Evolutionary conservation across 768 basidiomycete genomes (phyloP), one percentile per base, ranked within the genome.

Genomic region (Kwoniella mangroviensis): DNA sequence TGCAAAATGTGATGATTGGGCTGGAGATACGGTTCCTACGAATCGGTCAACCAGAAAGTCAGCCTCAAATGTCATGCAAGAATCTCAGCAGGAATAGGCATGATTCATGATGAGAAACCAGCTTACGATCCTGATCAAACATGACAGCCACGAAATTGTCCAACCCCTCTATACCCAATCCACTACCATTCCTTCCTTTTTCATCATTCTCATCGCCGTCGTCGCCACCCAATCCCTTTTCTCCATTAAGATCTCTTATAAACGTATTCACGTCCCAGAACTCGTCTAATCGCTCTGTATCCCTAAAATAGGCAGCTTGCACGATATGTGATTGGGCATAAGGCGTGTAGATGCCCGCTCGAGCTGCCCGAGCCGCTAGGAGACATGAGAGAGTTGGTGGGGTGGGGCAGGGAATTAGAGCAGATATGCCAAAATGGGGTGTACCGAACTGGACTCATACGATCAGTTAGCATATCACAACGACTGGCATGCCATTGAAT

Each of bases 231-330:
- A 69, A 70, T 0, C 55, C 65, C 3, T 75, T 68, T 68, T 84
- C 84, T 51, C 81, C 83, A 76, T 84, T 84, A 61, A 85, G 67
- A 51, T 82, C 77, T 19, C 75, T 63, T 56, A 85, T 62, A 60
- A 84, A 84, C 13, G 65, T 68, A 63, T 82, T 84, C 22, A 69
- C 69, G 7, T 67, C 42, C 10, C 75, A 69, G 63, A 84, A 86
- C 41, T 82, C 78, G 13, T 81, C 83, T 41, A 86, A 65, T 26
- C 82, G 67, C 17, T 74, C 75, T 9, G 79, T 79, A 71, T 86
- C 84, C 15, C 85, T 68, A 57, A 79, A 85, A 75, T 86, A 86
- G 63, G 84, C 82, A 0, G 85, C 85, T 41, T 84, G 75, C 24
- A 82, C 61, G 26, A 82, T 77, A 58, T 81, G 76, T 12, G 49